Evolutionary conservation across 371 early-diverging fungal genomes (phyloP).

Genomic region (Mortierella sp.): DNA sequence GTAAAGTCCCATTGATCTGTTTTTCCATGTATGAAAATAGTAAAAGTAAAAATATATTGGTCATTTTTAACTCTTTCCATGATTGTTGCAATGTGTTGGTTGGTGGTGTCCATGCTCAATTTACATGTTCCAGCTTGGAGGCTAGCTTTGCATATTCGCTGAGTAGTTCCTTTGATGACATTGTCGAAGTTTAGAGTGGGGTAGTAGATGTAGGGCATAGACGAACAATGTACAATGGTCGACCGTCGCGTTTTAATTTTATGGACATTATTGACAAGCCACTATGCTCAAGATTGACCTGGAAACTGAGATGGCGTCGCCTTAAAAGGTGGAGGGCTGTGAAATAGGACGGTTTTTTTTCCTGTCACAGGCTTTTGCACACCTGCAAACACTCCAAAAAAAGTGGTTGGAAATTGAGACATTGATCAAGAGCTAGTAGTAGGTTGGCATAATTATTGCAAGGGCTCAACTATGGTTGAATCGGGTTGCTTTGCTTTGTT

Average conservation of each 20-base stretch:
- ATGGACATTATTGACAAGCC: neutral
- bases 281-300: neutral
- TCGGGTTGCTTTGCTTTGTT: too few relatives aligned
- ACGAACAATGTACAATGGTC: neutral
- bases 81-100: neutral
- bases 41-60: neutral
- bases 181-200: neutral
- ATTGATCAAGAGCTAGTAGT: too few relatives aligned
- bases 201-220: neutral
- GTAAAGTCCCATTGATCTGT: conserved; percentile 50
- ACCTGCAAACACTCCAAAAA: too few relatives aligned
- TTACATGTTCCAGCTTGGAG: conserved; percentile 43
- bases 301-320: too few relatives aligned
- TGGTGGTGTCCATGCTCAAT: neutral
- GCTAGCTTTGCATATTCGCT: conserved; percentile 42
- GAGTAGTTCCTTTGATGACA: conserved; percentile 53
- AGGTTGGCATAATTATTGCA: too few relatives aligned
- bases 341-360: too few relatives aligned
- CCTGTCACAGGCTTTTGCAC: too few relatives aligned
- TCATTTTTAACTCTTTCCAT: neutral
- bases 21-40: neutral
- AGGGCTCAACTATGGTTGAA: too few relatives aligned
- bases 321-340: too few relatives aligned
- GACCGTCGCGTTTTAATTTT: conserved; percentile 10
- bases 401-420: too few relatives aligned